Evolutionary conservation across 2,329 filamentous ascomycete species (phyloP), one percentile per base, ranked within the genome.

Genomic region (Myotisia sp.): DNA sequence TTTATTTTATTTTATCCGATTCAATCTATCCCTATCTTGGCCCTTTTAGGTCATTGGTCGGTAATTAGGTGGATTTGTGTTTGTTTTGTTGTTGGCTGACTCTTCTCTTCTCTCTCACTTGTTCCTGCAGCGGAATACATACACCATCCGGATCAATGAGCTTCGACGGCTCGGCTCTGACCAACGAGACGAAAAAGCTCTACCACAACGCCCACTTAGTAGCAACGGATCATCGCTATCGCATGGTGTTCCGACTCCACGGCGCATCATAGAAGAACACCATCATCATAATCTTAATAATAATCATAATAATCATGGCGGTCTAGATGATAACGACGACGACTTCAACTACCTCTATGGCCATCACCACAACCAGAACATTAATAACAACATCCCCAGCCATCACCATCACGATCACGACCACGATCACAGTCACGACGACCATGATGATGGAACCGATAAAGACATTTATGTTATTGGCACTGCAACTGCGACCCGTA

Each of bases 71-170:
- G 10, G 10, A 24, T 24, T 24, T n/a, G n/a, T n/a, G n/a, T n/a
- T n/a, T n/a, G n/a, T n/a, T n/a, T n/a, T n/a, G n/a, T n/a, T n/a
- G n/a, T 24, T 24, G 22, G 10, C 22, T 24, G 22, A 24, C 22
- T 24, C 22, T 12, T 24, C 10, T 24, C 10, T 24, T 24, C 10
- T 24, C 14, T 7, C 22, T 30, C n/a, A 28, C n/a, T 12, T 16
- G 14, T 20, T 8, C 23, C 9, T 26, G 28, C 47, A 92, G 83
- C 77, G 83, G 49, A 75, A 79, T 44, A 94, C 87, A 2, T 98
- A 98, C 55, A 84, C 79, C 33, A 83, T 78, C 38, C 78, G 90
- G 36, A 92, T 95, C 45, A 76, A 79, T 30, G 90, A 98, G 54
- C 65, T 98, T 26, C 74, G 80, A 47, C 75, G 78, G 43, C 72